Evolutionary conservation across 1,284 basidiomycete genomes (phyloP).

Genomic region (Abortiporus biennis): DNA sequence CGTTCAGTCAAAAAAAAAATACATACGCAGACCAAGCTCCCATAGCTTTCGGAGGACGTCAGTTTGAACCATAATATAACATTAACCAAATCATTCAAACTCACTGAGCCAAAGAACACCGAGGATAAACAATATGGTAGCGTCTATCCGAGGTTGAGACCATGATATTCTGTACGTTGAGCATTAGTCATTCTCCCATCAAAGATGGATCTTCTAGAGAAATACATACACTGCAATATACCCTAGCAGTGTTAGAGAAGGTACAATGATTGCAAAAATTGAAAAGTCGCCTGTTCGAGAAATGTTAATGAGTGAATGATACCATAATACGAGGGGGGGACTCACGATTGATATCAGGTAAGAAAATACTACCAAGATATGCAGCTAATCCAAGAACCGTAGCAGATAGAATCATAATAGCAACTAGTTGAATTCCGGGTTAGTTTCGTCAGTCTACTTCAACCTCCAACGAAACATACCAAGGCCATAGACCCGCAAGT

Average conservation of each 20-base stretch:
- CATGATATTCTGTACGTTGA: conserved; percentile 48
- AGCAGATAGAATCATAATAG: conserved; percentile 53
- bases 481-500: conserved; percentile 26
- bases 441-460: not conserved
- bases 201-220: not conserved
- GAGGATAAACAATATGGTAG: conserved; percentile 44
- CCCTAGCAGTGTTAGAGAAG: conserved; percentile 55
- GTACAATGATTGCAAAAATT: conserved; percentile 58
- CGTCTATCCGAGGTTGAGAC: conserved; percentile 61
- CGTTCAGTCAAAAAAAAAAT: too few species aligned
- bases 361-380: conserved; percentile 59
- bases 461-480: conserved; percentile 13
- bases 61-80: not conserved
- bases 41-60: conserved; percentile 41
- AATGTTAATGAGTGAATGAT: conserved; percentile 2
- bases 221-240: conserved; percentile 29
- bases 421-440: conserved; percentile 34
- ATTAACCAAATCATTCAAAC: too few species aligned
- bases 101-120: conserved; percentile 63
- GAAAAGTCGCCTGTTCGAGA: conserved; percentile 51
- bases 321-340: conserved; percentile 8
- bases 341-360: conserved; percentile 58
- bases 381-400: conserved; percentile 61
- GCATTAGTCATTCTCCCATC: not conserved
- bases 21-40: conserved; percentile 69